phyloP scores from a whole-genome alignment of 169 alveolate genomes.

The Cryptosporidium viatorum region DNA sequence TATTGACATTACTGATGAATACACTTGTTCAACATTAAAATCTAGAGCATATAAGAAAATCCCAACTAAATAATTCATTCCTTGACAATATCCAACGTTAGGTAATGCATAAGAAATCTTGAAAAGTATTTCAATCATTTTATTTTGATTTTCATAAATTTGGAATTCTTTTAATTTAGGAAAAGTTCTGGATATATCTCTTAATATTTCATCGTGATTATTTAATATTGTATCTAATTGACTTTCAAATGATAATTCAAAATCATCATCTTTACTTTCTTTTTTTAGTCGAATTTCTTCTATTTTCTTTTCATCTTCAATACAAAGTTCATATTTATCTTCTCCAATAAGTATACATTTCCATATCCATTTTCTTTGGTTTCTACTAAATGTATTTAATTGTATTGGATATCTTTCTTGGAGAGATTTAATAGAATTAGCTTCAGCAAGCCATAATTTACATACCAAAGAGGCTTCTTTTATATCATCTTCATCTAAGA shows the following conservation, averaged over 20 bases:
- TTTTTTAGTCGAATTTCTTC: not conserved
- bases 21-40: constrained; percentile 32
- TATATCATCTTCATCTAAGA: constrained; percentile 40
- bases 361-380: constrained; percentile 55
- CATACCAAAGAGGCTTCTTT: constrained; percentile 57
- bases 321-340: constrained; percentile 7
- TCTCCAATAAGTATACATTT: constrained; percentile 55
- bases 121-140: constrained; percentile 26
- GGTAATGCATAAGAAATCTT: constrained; percentile 60
- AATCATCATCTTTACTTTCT: not conserved
- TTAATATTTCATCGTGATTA: constrained; percentile 27
- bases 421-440: constrained; percentile 11
- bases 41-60: constrained; percentile 37
- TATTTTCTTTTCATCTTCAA: not conserved
- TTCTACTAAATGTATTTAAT: constrained; percentile 10
- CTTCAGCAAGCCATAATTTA: constrained; percentile 71
- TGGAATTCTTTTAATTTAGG: constrained; percentile 54
- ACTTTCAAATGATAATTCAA: not conserved
- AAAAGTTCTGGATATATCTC: constrained; percentile 54
- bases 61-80: constrained; percentile 67
- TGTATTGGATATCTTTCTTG: constrained; percentile 54
- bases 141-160: constrained; percentile 21
- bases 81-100: constrained; percentile 70
- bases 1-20: constrained; percentile 51
- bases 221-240: constrained; percentile 2